Conservation (phyloP, 2,329 filamentous ascomycete species). For the Talaromyces amestolkiae region DNA sequence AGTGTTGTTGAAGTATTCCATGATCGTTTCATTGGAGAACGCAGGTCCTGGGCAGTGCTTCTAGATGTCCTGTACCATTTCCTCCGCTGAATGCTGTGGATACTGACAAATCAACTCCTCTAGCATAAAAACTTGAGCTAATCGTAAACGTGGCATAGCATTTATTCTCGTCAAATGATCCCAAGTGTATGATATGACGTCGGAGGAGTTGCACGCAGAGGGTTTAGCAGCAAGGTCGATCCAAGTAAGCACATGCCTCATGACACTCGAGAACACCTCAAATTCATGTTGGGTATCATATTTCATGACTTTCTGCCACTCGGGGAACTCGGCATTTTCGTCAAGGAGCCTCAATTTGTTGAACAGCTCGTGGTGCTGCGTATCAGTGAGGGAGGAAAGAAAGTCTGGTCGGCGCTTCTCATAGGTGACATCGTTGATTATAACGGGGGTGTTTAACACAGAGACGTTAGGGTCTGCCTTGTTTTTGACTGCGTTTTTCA, state of each 20-base stretch:
- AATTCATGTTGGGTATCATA: too few species aligned
- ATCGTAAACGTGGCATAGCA: not conserved
- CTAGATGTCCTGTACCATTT: not conserved
- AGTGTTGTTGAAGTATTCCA: not conserved
- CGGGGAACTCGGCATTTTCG: too few species aligned
- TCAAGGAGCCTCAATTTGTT: too few species aligned
- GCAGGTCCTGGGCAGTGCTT: not conserved
- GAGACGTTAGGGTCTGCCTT: not conserved
- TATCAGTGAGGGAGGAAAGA: too few species aligned
- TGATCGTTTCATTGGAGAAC: not conserved
- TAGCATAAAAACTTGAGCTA: not conserved
- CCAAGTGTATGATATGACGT: too few species aligned
- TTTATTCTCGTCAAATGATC: not conserved
- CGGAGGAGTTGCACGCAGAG: too few species aligned
- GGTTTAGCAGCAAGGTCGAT: not conserved
- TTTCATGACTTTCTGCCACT: too few species aligned
- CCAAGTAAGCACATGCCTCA: not conserved
- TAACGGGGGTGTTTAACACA: too few species aligned
- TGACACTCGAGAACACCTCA: not conserved
- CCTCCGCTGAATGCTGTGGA: not conserved
- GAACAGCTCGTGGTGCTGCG: too few species aligned
- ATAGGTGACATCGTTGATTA: too few species aligned
- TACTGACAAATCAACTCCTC: not conserved
- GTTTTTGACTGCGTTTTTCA: not conserved
- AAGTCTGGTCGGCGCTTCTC: too few species aligned